Evolutionary conservation across 164 flowering plant species (phyloP), one percentile per base, ranked within the genome.

Genomic region (Stephania japonica): DNA sequence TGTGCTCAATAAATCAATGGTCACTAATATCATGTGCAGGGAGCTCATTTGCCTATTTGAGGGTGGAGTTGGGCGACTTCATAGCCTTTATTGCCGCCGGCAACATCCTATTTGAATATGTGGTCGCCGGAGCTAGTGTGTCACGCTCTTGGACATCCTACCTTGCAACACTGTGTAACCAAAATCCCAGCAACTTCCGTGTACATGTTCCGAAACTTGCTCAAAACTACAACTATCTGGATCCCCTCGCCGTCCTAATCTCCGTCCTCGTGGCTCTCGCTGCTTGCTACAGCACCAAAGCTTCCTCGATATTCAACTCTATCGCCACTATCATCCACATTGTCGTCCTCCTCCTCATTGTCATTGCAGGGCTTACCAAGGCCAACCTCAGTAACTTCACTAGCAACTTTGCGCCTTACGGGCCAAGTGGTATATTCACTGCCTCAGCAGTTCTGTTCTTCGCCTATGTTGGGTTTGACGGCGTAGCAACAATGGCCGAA

Each of bases 11-110:
- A n/a, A n/a, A n/a, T n/a, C n/a, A n/a, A n/a, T n/a, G n/a, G n/a
- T n/a, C n/a, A n/a, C n/a, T n/a, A n/a, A n/a, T n/a, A n/a, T n/a
- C n/a, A 19, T 12, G 26, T 72, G 38, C 86, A 85, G 93, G 94
- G 50, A 90, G 95, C 7, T 89, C 96, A 50, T 91, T 89, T 66
- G 91, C 96, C 3, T 91, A 91, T 59, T 73, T 89, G 23, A 80
- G 93, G 25, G 90, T 91, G 67, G 96, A 91, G 83, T 80, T 89
- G 0, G 96, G 96, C 1, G 96, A 91, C 68, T 91, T 91, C 76
- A 49, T 91, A 72, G 93, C 96, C 18, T 91, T 85, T 75, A 82
- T 90, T 4, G 91, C 92, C 0, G 94, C 92, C 14, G 94, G 92
- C 18, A 90, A 90, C 83, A 90, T 90, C 70, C 78, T 90, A 4